Evolutionary conservation across 768 basidiomycete species (phyloP).

Genomic region (Hypholoma sublateritium): DNA sequence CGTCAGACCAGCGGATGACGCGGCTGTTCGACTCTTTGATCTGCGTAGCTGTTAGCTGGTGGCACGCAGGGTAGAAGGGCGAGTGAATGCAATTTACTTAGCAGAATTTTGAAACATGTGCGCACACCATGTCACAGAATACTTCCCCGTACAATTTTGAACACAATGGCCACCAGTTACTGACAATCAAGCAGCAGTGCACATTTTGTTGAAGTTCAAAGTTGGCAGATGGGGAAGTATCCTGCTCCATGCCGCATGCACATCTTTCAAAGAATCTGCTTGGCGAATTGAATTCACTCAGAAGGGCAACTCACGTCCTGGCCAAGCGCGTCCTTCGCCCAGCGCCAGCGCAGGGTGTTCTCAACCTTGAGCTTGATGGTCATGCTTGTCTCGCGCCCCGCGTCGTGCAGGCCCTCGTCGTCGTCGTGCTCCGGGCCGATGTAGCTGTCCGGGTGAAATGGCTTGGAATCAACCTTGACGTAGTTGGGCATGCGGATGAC

Average conservation of each 20-base stretch:
- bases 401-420: conserved; percentile 59
- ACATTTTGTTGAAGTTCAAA: no score
- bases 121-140: no score
- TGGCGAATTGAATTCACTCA: neutral
- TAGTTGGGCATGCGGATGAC: conserved; percentile 93
- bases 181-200: no score
- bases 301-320: conserved; percentile 60
- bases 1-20: conserved; percentile 95
- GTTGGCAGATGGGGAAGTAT: no score
- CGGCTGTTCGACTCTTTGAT: conserved; percentile 86
- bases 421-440: conserved; percentile 81
- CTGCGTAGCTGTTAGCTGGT: conserved; percentile 35
- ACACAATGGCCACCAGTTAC: no score
- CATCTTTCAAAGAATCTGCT: no score
- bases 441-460: conserved; percentile 88
- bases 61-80: no score
- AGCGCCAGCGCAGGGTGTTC: conserved; percentile 95
- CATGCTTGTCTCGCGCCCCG: conserved; percentile 76
- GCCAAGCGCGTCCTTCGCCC: conserved; percentile 76
- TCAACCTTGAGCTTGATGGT: conserved; percentile 85
- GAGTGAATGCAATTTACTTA: no score
- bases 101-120: no score
- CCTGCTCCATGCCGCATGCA: no score
- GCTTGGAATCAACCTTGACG: conserved; percentile 84
- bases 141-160: no score